Base-by-base conservation (phyloP, 345 rosid species). In the Syzygium aromaticum region DNA sequence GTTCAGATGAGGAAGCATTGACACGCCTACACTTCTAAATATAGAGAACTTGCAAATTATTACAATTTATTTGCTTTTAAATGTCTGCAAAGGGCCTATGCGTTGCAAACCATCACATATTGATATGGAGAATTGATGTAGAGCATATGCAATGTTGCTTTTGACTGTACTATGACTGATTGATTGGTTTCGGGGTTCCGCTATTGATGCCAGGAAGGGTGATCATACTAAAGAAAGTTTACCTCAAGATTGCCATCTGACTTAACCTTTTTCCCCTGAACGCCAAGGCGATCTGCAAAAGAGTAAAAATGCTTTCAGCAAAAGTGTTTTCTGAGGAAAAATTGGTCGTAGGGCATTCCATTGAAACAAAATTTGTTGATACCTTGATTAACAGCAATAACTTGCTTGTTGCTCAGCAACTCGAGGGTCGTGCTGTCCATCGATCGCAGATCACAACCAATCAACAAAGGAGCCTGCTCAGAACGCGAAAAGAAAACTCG, bases 331-430 rank as follows among this genome's bases (percentile, higher is more conserved):
- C 22, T 51, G 15, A 84, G 52, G 86, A 86, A 57, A 53, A 19
- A 56, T 23, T 54, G 13, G 11, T 19, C 0, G 1, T 1, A 3
- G 4, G 27, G 25, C 17, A 53, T 11, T n/a, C 12, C 38, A 85
- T 40, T 27, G n/a, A 54, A 49, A 15, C 46, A 8, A 10, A 5
- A 86, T 88, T 12, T 84, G 7, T 22, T 52, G 0, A 63, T 86
- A 94, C 95, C 97, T 94, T 95, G 97, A 87, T 93, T 95, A 17
- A 95, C 94, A 19, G 90, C 95, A 86, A 92, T 92, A 30, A 95
- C 96, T 88, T 94, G 93, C 22, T 78, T 87, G 86, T 95, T 95
- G 91, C 90, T 86, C 27, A 95, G 87, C 82, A 94, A 85, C 57
- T 85, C 86, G 8, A 61, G 38, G 57, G 96, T 92, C 85, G 53